Conservation (phyloP, 306 rosid genomes). For the Nissolia schottii region DNA sequence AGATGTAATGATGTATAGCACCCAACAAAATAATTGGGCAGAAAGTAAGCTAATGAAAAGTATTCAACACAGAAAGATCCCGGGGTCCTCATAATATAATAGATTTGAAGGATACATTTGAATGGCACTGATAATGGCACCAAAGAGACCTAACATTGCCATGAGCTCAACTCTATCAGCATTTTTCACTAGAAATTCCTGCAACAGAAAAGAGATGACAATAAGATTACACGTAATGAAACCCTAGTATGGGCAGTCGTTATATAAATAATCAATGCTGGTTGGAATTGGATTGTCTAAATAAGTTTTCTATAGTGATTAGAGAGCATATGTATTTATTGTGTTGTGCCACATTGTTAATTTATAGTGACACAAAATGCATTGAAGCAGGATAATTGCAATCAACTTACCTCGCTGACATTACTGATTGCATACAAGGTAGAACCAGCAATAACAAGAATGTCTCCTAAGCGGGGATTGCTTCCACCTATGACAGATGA, state of each 20-base stretch:
- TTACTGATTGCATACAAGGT: constrained; percentile 81
- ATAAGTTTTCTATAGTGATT: neutral
- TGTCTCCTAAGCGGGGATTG: constrained; percentile 67
- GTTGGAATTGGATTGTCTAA: neutral
- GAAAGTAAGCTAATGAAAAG: neutral
- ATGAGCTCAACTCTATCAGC: constrained; percentile 88
- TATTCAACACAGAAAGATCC: constrained; percentile 4
- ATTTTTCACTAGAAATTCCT: constrained; percentile 86
- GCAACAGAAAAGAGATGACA: constrained; percentile 26
- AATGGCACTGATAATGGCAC: constrained; percentile 78
- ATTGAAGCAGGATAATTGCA: neutral
- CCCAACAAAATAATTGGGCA: neutral
- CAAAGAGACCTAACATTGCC: constrained; percentile 79
- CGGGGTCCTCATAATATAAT: neutral
- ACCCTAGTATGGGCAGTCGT: neutral
- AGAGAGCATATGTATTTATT: neutral
- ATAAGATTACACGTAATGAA: too few species aligned
- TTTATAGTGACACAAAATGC: neutral
- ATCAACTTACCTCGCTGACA: constrained; percentile 68
- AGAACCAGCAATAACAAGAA: constrained; percentile 73
- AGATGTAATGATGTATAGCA: too few species aligned
- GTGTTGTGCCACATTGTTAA: neutral
- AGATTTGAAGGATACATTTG: constrained; percentile 85
- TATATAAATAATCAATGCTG: neutral
- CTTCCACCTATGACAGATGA: constrained; percentile 64